phyloP scores from a whole-genome alignment of 257 asterid genomes.

The Cynanchum wilfordii region DNA sequence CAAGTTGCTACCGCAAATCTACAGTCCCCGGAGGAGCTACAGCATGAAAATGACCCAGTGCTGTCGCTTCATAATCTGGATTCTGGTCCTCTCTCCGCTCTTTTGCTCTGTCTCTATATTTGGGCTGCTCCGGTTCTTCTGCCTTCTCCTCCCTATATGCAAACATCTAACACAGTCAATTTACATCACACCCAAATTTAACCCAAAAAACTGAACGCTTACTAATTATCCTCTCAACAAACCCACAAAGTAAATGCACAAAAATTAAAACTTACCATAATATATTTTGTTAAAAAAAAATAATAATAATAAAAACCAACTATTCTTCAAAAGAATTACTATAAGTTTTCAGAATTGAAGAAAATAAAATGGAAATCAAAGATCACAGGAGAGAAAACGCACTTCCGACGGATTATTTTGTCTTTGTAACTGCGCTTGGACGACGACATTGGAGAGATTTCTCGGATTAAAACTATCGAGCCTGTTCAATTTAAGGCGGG shows the following conservation, averaged over 20 bases:
- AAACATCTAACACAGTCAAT: neutral
- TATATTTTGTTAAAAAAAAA: neutral
- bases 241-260: neutral
- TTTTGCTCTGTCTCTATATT: slow-evolving; percentile 91
- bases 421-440: slow-evolving; percentile 30
- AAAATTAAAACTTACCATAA: neutral
- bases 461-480: neutral
- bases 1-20: slow-evolving; percentile 51
- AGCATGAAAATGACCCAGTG: slow-evolving; percentile 81
- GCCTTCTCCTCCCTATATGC: slow-evolving; percentile 73
- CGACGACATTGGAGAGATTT: slow-evolving; percentile 18
- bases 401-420: slow-evolving; percentile 28
- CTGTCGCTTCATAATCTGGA: slow-evolving; percentile 88
- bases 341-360: neutral
- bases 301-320: neutral
- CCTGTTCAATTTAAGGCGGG: neutral
- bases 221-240: neutral
- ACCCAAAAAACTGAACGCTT: neutral
- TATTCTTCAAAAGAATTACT: too few relatives aligned
- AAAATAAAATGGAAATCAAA: neutral
- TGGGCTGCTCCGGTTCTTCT: slow-evolving; percentile 76
- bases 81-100: slow-evolving; percentile 95
- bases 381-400: neutral
- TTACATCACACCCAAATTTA: neutral
- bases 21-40: slow-evolving; percentile 96